Percentiles rank a stretch among this genome's conserved stretches.
Conservation (phyloP, 306 rosid species). For the Senna tora region DNA sequence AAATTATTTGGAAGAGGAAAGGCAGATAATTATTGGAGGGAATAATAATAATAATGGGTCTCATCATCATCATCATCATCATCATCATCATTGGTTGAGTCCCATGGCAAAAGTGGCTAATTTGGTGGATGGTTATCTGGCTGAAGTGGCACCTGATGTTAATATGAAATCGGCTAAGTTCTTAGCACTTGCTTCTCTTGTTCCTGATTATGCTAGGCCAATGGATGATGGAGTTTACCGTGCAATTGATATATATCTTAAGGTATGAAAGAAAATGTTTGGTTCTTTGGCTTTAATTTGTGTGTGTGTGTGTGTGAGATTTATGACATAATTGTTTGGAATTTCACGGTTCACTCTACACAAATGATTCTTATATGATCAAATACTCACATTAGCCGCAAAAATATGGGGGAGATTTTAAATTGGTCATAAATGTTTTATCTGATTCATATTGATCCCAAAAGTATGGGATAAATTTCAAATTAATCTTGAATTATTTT, state of each 20-base stretch:
- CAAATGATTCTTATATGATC: no score
- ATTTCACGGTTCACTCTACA: no score
- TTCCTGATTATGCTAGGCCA: slow-evolving; percentile 82
- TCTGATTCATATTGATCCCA: no score
- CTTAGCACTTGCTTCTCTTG: slow-evolving; percentile 72
- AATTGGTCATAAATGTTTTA: no score
- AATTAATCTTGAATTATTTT: no score
- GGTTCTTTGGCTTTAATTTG: background rate
- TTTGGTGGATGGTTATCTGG: slow-evolving; percentile 78
- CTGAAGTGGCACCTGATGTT: slow-evolving; percentile 91
- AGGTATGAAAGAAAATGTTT: slow-evolving; percentile 51
- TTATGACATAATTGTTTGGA: no score
- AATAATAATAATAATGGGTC: no score
- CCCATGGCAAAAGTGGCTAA: slow-evolving; percentile 76
- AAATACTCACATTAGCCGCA: no score
- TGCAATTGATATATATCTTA: slow-evolving; percentile 82
- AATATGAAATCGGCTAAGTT: slow-evolving; percentile 70
- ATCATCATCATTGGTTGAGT: slow-evolving; percentile 45
- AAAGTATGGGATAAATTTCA: no score
- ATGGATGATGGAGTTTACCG: slow-evolving; percentile 86
- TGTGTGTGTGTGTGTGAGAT: no score
- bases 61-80: no score
- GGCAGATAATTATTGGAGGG: slow-evolving; percentile 53
- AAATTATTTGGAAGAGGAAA: slow-evolving; percentile 57
- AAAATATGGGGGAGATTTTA: no score